Evolutionary conservation across 495 filamentous ascomycete species (phyloP), one percentile per base, ranked within the genome.

Genomic region (Penicillium canariense): DNA sequence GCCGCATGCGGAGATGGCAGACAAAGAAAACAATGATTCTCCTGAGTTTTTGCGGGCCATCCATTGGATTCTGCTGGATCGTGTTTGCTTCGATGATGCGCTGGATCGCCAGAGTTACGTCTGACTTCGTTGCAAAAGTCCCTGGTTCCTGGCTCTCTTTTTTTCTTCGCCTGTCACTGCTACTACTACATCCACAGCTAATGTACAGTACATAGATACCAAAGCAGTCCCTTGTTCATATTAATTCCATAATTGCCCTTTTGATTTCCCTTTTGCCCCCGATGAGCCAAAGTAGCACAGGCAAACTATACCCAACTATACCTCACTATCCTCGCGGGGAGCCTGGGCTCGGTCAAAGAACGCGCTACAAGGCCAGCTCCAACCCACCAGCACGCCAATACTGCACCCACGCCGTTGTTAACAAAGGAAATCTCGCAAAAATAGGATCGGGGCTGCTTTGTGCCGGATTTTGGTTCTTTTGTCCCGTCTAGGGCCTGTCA

Each of bases 1-100:
- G 65, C 70, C 72, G 72, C 71, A 70, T 70, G 60, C 72, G 69
- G 72, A 65, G 25, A 30, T 9, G 6, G 10, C 8, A 44, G 60
- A 70, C 70, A 72, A 74, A 72, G 68, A 67, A 60, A 67, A 67
- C 66, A 68, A 68, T 68, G 59, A 63, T 63, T 49, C 56, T 50
- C n/a, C n/a, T n/a, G n/a, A n/a, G n/a, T n/a, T n/a, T n/a, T n/a
- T n/a, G 54, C 56, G 56, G 56, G 58, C 58, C 50, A 22, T 3
- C 2, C 25, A 26, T 23, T 14, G 18, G 14, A 32, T 17, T 18
- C 4, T 14, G 7, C 12, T 25, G n/a, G n/a, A n/a, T n/a, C n/a
- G n/a, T n/a, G 35, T 40, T 42, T 31, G 23, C 23, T 40, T 31
- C 25, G 35, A 42, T 31, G 25, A 46, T 46, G 43, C 10, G 27